A percentile compares a stretch with the other conserved stretches of the same genome.
These are phyloP conservation scores for Piloderma croceum DNA, from an alignment of 768 basidiomycete species.

Conservation along the genomic window DNA sequence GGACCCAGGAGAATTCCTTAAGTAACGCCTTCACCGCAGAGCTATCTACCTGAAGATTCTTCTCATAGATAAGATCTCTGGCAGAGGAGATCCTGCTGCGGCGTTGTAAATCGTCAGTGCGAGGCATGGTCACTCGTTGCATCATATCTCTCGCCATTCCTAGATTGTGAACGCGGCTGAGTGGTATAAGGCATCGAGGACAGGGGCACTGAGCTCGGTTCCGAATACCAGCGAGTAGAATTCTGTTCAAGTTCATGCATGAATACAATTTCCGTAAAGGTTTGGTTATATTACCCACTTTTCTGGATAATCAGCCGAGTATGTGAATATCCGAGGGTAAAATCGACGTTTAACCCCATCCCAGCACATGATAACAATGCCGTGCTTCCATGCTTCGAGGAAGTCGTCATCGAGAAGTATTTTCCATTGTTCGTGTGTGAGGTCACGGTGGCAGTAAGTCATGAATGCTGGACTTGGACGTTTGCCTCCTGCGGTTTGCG, in stretches of 20 bases:
- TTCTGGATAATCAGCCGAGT: conserved; percentile 37
- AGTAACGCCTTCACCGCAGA: conserved; percentile 21
- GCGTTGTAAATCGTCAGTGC: conserved; percentile 10
- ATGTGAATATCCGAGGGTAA: conserved; percentile 30
- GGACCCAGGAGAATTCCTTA: conserved; percentile 24
- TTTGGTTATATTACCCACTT: conserved; percentile 28
- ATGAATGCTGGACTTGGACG: conserved; percentile 8
- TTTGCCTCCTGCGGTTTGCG: neutral
- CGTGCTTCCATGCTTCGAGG: conserved; percentile 26
- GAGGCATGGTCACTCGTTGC: neutral
- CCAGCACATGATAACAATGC: conserved; percentile 24
- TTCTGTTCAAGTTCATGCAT: conserved; percentile 3
- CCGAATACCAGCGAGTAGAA: conserved; percentile 14
- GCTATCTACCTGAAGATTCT: conserved; percentile 21
- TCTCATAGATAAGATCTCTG: conserved; percentile 23
- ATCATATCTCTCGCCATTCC: conserved; percentile 15
- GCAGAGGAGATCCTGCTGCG: conserved; percentile 10
- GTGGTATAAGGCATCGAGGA: conserved; percentile 22
- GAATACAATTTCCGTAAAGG: neutral
- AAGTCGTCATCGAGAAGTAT: conserved; percentile 31
- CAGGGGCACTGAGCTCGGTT: conserved; percentile 24
- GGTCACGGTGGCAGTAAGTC: conserved; percentile 27
- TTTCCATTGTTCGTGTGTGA: conserved; percentile 26
- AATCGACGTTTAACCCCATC: conserved; percentile 29
- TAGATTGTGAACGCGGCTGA: conserved; percentile 12